phyloP scores from a whole-genome alignment of 2,329 filamentous ascomycete species.

The Erysiphe pulchra region DNA sequence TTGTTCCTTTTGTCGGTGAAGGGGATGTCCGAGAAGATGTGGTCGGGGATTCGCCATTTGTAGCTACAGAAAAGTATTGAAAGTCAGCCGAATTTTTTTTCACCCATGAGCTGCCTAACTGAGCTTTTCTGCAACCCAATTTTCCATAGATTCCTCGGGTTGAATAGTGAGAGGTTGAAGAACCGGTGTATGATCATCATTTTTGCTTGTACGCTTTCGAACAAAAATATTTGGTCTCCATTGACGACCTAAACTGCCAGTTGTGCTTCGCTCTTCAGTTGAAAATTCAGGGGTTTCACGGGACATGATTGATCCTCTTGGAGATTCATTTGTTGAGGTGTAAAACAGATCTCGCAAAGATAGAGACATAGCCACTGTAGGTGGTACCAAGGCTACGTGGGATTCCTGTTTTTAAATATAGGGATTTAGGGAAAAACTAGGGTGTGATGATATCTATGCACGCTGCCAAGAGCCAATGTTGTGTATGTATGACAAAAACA shows the following conservation, averaged over 20 bases:
- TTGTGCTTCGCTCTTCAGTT: not conserved
- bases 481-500: not conserved
- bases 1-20: slow-evolving; percentile 11
- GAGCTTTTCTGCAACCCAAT: not conserved
- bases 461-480: not conserved
- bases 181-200: not conserved
- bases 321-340: not conserved
- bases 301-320: not conserved
- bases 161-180: not conserved
- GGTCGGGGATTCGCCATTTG: slow-evolving; percentile 11
- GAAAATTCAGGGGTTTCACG: not conserved
- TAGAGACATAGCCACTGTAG: not conserved
- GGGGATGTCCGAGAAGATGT: slow-evolving; percentile 11
- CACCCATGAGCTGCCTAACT: slow-evolving; percentile 6
- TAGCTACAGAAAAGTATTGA: slow-evolving; percentile 13
- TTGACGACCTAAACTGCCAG: not conserved
- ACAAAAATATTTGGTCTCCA: not conserved
- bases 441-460: not conserved
- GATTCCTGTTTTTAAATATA: not conserved
- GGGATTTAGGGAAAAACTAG: not conserved
- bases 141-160: not conserved
- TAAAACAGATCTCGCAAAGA: not conserved
- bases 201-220: not conserved
- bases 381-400: not conserved
- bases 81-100: slow-evolving; percentile 13